Evolutionary conservation across 257 asterid species (phyloP).

Genomic region (Orobanche coerulescens): DNA sequence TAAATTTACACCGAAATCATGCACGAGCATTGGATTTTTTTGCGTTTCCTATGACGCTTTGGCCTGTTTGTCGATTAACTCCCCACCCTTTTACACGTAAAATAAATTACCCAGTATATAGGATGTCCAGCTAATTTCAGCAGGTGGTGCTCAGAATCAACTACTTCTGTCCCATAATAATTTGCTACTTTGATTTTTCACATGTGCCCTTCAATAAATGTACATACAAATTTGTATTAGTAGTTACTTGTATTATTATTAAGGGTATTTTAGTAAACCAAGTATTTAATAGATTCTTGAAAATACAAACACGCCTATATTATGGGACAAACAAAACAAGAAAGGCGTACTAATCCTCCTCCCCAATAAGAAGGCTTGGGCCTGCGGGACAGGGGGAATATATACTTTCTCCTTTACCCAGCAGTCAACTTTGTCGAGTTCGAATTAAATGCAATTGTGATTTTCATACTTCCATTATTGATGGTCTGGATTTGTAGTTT

Average conservation of each 20-base stretch:
- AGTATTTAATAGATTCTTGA: no score
- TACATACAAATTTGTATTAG: no score
- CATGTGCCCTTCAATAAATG: no score
- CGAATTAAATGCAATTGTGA: neutral
- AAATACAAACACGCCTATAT: no score
- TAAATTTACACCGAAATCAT: neutral
- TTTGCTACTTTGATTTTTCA: no score
- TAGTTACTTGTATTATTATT: no score
- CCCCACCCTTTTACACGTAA: neutral
- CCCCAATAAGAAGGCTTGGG: no score
- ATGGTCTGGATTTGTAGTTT: neutral
- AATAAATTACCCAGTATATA: neutral
- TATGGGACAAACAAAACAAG: no score
- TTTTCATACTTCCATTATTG: neutral
- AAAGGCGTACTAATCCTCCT: no score
- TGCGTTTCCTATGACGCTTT: neutral
- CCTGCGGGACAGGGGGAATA: no score
- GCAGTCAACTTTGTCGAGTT: neutral
- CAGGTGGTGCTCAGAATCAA: neutral
- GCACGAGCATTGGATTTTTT: neutral
- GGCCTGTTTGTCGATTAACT: neutral
- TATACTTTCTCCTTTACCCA: conserved; percentile 3
- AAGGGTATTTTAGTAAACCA: no score
- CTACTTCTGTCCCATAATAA: no score
- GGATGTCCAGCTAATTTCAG: neutral